phyloP scores from a whole-genome alignment of 139 green algal species.

The Coccomyxa sp. region DNA sequence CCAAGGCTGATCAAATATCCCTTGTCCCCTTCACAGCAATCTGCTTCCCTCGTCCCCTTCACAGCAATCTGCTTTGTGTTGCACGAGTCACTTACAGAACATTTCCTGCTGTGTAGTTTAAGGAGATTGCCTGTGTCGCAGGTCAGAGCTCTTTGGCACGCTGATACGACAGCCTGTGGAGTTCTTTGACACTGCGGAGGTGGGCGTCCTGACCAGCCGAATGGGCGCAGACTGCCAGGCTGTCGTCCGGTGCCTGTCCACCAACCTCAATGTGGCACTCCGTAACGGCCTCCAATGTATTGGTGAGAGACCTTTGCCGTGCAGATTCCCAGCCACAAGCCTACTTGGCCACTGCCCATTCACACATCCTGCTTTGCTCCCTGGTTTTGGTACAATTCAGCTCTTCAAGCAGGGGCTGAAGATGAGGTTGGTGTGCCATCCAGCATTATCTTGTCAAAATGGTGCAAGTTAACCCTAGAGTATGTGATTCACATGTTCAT shows the following conservation, averaged over 20 bases:
- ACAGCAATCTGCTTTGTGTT: background rate
- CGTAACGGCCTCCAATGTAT: constrained; percentile 73
- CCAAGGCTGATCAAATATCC: background rate
- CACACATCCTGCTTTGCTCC: too few species aligned
- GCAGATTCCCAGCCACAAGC: background rate
- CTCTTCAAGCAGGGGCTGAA: too few species aligned
- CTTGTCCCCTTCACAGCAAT: background rate
- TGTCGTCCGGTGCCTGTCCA: constrained; percentile 63
- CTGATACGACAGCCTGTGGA: constrained; percentile 37
- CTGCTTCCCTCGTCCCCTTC: background rate
- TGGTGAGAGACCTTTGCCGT: constrained; percentile 31
- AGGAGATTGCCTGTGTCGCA: background rate
- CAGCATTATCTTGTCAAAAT: too few species aligned
- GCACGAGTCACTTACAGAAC: background rate
- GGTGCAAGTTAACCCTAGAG: too few species aligned
- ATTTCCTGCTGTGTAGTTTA: background rate
- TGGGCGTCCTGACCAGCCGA: constrained; percentile 56
- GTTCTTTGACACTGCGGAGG: constrained; percentile 49
- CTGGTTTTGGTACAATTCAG: too few species aligned
- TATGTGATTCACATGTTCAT: too few species aligned
- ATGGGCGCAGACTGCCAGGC: constrained; percentile 65
- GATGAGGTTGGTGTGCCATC: too few species aligned
- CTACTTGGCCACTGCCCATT: background rate
- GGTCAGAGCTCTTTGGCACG: constrained; percentile 46
- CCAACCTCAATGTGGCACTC: constrained; percentile 79